A percentile compares a stretch with the other conserved stretches of the same genome.
These are phyloP conservation scores for Carex pumila DNA, from an alignment of 176 grass and related monocot species.

Conservation along the genomic window DNA sequence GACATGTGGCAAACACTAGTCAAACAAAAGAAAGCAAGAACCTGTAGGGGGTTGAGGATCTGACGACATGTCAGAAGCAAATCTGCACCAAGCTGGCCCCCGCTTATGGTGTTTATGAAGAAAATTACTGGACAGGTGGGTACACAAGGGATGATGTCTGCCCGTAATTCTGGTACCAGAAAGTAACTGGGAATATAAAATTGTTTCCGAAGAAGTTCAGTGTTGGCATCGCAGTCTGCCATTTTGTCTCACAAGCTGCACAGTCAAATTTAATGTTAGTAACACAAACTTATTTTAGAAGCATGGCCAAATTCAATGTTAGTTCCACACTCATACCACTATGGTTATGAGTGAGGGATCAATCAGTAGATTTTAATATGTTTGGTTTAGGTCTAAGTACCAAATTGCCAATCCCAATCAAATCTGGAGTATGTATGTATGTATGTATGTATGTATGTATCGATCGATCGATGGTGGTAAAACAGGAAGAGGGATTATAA, in stretches of 20 bases:
- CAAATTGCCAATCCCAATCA: neutral
- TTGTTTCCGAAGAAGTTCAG: conserved; percentile 39
- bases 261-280: neutral
- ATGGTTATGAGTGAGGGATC: neutral
- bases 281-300: neutral
- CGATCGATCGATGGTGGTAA: neutral
- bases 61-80: conserved; percentile 65
- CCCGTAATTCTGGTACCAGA: conserved; percentile 30
- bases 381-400: neutral
- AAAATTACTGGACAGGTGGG: conserved; percentile 77
- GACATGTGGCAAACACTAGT: neutral
- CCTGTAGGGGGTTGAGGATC: conserved; percentile 78
- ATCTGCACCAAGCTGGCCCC: conserved; percentile 68
- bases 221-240: conserved; percentile 19
- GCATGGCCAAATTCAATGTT: neutral
- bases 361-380: neutral
- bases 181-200: conserved; percentile 80
- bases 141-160: conserved; percentile 31
- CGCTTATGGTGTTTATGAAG: conserved; percentile 88
- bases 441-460: neutral
- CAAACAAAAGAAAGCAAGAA: conserved; percentile 26
- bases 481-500: neutral
- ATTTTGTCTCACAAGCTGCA: conserved; percentile 42
- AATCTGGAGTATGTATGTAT: neutral
- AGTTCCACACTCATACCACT: neutral